A percentile compares a stretch with the other conserved stretches of the same genome.
Conservation (phyloP, 2,329 filamentous ascomycete genomes). For the Pestalotiopsis fici region DNA sequence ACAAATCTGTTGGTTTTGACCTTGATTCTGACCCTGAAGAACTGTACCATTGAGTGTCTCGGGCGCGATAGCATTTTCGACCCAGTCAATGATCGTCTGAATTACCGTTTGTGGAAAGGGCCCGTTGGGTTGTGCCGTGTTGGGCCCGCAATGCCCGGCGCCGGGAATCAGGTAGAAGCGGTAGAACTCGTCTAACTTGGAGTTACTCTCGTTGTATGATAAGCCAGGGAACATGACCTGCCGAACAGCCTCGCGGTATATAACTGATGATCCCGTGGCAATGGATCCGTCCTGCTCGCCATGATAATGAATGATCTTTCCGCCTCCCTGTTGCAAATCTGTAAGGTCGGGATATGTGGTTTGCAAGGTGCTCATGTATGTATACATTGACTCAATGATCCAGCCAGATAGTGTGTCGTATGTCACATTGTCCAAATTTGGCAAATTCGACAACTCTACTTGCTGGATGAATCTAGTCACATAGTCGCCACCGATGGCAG, state of each 20-base stretch:
- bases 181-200: constrained; percentile 49
- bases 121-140: constrained; percentile 38
- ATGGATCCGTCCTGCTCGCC: constrained; percentile 51
- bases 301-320: constrained; percentile 53
- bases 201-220: constrained; percentile 37
- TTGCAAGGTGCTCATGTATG: constrained; percentile 49
- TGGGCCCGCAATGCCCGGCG: constrained; percentile 49
- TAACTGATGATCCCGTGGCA: constrained; percentile 47
- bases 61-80: constrained; percentile 48
- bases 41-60: constrained; percentile 41
- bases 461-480: constrained; percentile 26
- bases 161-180: constrained; percentile 42
- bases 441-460: constrained; percentile 34
- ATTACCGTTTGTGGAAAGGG: constrained; percentile 45
- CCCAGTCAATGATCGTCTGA: constrained; percentile 50
- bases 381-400: constrained; percentile 49
- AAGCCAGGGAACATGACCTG: constrained; percentile 45
- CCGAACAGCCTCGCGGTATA: constrained; percentile 46
- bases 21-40: constrained; percentile 9
- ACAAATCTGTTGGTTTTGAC: constrained; percentile 36
- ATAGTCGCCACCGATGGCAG: constrained; percentile 27
- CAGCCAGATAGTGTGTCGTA: constrained; percentile 53
- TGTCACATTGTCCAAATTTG: constrained; percentile 45
- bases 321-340: constrained; percentile 42
- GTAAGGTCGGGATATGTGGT: constrained; percentile 45